Conservation (phyloP, 169 alveolate genomes). For the Perkinsus olseni region DNA sequence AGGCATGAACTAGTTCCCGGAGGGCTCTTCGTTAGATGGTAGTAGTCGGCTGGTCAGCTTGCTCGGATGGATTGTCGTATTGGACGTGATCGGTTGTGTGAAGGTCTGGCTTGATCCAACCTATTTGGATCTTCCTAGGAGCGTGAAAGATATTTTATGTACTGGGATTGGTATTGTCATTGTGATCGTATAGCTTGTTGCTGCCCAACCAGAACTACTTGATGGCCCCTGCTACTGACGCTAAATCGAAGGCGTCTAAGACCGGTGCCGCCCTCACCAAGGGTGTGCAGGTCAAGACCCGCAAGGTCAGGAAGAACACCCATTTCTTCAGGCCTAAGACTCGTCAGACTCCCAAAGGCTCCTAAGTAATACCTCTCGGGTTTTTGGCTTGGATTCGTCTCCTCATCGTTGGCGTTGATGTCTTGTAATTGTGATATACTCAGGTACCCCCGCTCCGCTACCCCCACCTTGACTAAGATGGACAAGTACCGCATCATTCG, state of each 20-base stretch:
- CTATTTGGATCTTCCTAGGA: too few species aligned
- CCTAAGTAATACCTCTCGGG: background rate
- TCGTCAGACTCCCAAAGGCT: background rate
- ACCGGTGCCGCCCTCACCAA: constrained; percentile 4
- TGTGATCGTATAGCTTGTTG: background rate
- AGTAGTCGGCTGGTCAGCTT: too few species aligned
- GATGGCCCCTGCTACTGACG: constrained; percentile 1
- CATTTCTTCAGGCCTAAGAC: background rate
- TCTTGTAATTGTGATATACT: too few species aligned
- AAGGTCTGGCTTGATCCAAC: too few species aligned
- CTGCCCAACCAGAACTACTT: constrained; percentile 1
- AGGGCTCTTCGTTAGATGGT: too few species aligned
- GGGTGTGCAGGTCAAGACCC: constrained; percentile 3
- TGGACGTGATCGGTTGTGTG: too few species aligned
- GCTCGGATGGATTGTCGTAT: too few species aligned
- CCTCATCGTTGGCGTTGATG: too few species aligned
- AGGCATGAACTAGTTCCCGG: too few species aligned
- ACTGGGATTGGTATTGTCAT: background rate
- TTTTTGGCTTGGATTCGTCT: too few species aligned
- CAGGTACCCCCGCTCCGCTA: background rate
- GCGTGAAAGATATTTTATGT: too few species aligned
- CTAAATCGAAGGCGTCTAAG: constrained; percentile 1
- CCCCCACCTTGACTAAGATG: constrained; percentile 32
- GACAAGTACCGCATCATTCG: constrained; percentile 82
- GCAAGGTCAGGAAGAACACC: background rate